Percentiles rank a stretch among this genome's conserved stretches.
Conservation (phyloP, 1,284 basidiomycete species). For the Marasmius fiardii region DNA sequence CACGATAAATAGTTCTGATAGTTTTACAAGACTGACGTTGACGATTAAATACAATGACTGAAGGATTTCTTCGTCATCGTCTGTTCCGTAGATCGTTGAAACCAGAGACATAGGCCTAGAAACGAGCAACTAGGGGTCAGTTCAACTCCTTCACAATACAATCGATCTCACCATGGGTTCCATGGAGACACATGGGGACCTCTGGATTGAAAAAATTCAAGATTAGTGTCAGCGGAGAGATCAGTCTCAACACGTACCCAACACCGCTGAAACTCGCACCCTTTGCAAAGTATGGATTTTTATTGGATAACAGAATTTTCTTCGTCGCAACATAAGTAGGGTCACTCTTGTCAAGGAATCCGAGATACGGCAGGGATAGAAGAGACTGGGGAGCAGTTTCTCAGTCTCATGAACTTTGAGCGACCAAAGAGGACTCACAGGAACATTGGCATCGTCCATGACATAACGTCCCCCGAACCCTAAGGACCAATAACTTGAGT, state of each 20-base stretch:
- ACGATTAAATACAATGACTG: conserved; percentile 57
- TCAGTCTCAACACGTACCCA: conserved; percentile 44
- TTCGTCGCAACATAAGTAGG: conserved; percentile 60
- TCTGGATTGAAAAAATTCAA: conserved; percentile 29
- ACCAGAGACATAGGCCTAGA: conserved; percentile 76
- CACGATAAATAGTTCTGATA: neutral
- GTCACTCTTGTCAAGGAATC: conserved; percentile 61
- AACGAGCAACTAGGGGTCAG: conserved; percentile 5
- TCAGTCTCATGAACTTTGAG: neutral
- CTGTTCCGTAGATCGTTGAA: conserved; percentile 68
- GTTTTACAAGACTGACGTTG: conserved; percentile 45
- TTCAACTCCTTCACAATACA: neutral
- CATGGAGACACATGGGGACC: conserved; percentile 72
- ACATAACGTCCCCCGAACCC: conserved; percentile 67
- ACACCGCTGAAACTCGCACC: conserved; percentile 65
- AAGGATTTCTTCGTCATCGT: conserved; percentile 67
- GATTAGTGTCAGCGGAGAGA: neutral
- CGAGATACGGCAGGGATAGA: conserved; percentile 73
- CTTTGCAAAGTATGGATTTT: conserved; percentile 68
- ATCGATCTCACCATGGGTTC: conserved; percentile 56
- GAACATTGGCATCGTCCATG: conserved; percentile 83
- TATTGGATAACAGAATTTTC: conserved; percentile 53
- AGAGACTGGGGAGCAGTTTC: conserved; percentile 46
- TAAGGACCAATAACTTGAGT: conserved; percentile 15
- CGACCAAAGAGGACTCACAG: conserved; percentile 40